Percentiles rank a stretch among this genome's conserved stretches.
Evolutionary conservation across 257 asterid species (phyloP).

Genomic region (Nicotiana knightiana): DNA sequence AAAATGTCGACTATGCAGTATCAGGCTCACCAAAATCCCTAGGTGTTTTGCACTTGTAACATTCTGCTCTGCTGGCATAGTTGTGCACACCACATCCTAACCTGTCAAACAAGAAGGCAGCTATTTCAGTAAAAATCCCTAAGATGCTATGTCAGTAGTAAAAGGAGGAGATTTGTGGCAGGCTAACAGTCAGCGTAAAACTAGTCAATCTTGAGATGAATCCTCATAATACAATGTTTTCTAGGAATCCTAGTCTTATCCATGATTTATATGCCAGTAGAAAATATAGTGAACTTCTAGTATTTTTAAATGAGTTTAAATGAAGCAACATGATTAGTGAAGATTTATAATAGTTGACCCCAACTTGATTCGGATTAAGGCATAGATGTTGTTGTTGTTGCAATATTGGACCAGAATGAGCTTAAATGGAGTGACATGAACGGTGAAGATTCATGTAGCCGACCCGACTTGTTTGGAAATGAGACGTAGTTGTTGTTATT

Average conservation of each 20-base stretch:
- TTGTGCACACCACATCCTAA: background rate
- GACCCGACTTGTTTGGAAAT: no score
- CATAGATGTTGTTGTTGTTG: no score
- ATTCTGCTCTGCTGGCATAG: constrained; percentile 70
- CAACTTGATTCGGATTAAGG: background rate
- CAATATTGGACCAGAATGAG: no score
- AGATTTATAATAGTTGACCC: background rate
- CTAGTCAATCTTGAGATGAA: no score
- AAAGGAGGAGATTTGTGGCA: no score
- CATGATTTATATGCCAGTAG: background rate
- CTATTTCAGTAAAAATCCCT: background rate
- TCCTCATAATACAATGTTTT: no score
- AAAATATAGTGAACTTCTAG: background rate
- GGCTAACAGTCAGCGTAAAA: no score
- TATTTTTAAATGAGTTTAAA: background rate
- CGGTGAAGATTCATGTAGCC: no score
- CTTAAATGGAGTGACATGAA: no score
- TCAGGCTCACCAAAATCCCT: constrained; percentile 46
- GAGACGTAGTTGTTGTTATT: no score
- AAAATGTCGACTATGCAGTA: background rate
- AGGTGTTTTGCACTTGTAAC: constrained; percentile 59
- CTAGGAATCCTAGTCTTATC: no score
- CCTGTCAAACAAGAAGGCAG: constrained; percentile 20
- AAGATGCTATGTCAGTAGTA: no score
- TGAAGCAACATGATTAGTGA: background rate